Base-by-base conservation (phyloP, 345 rosid species). In the Conringia planisiliqua region DNA sequence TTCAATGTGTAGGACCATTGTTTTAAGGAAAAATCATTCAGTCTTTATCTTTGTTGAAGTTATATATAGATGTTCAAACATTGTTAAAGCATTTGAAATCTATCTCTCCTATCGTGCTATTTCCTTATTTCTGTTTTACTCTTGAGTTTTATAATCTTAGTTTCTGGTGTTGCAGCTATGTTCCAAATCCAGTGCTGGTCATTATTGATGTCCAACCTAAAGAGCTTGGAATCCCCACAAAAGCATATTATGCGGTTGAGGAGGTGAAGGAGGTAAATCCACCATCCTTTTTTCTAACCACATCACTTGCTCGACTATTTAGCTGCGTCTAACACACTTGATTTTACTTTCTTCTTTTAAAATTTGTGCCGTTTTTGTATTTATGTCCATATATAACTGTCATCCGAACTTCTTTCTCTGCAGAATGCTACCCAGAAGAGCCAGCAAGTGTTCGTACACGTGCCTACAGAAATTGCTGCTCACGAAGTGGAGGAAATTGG, bases 341-440 rank as follows among this genome's bases (percentile, higher is more conserved):
- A 29, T 47, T 17, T 35, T 33, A 30, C 51, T 39, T 30, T 38
- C 57, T 30, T 27, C 69, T 72, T 16, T 64, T 38, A 52, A 27
- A 47, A 42, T 44, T 24, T 33, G 26, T 30, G 8, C 39, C 22
- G 20, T 35, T 50, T 48, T 0, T 55, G 27, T 35, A 50, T 26
- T 39, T 50, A 5, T 51, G 30, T 62, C 3, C 40, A 22, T 68
- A 2, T 68, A n/a, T 47, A 36, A 9, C 4, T 36, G 40, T 36
- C 40, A 42, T 50, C 32, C 4, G 0, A 24, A 39, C 18, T 68
- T 32, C 2, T 68, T 26, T 66, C 26, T 40, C 5, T 66, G 43
- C 82, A 88, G 92, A 89, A 90, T 85, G 98, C 92, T 30, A 90
- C 96, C n/a, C 93, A 93, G 75, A 93, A 90, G 68, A 90, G 96